These are phyloP conservation scores for Fusarium verrucosum DNA, from an alignment of 2,329 filamentous ascomycete species.

Conservation along the genomic window DNA sequence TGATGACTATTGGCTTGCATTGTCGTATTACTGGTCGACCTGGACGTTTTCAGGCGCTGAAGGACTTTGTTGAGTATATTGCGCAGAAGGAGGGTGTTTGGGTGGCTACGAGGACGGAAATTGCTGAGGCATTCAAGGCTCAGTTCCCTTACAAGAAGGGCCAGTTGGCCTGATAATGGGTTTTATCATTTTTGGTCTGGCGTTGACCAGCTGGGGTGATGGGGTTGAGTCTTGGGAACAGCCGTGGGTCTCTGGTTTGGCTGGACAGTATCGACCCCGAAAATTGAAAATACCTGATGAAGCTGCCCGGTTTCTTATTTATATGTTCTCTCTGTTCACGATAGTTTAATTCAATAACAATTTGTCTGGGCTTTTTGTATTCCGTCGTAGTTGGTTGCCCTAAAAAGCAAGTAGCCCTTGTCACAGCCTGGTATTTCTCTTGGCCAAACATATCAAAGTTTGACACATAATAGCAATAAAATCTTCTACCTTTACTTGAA, in stretches of 20 bases:
- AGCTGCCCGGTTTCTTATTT: no score
- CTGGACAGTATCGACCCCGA: neutral
- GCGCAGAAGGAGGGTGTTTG: constrained; percentile 1
- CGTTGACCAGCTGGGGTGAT: neutral
- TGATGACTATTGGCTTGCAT: constrained; percentile 10
- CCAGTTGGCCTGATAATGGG: neutral
- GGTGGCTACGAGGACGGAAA: constrained; percentile 1
- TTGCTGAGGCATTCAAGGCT: neutral
- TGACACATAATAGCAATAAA: no score
- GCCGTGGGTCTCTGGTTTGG: neutral
- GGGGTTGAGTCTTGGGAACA: neutral
- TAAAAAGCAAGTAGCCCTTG: no score
- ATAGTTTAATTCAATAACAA: no score
- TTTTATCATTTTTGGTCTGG: neutral
- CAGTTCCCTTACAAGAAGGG: constrained; percentile 3
- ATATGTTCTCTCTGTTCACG: no score
- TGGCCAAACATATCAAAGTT: no score
- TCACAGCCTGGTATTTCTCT: no score
- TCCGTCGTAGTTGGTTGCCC: no score
- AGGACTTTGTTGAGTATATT: constrained; percentile 11
- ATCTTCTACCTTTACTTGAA: no score
- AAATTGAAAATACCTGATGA: no score
- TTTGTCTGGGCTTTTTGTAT: no score
- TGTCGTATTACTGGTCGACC: constrained; percentile 10
- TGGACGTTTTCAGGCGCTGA: neutral